phyloP scores from a whole-genome alignment of 2,329 filamentous ascomycete species.

The Chalaropsis thielavioides region DNA sequence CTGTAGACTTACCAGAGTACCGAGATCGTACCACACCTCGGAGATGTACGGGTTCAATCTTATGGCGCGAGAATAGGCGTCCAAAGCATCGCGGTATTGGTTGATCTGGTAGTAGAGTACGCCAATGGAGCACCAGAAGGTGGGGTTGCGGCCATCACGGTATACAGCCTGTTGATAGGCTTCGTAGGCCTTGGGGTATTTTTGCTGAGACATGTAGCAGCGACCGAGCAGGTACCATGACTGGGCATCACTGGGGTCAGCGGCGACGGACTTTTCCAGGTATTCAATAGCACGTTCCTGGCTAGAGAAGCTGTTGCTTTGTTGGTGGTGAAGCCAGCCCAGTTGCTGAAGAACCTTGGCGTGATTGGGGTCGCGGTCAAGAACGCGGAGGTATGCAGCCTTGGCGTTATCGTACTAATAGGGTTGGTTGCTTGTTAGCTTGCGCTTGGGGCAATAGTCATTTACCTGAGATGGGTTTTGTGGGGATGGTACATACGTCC shows the following conservation, averaged over 20 bases:
- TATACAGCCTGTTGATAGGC: constrained; percentile 98
- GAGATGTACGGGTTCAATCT: constrained; percentile 95
- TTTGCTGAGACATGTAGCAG: constrained; percentile 99
- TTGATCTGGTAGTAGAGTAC: constrained; percentile 99
- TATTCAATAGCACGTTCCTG: constrained; percentile 97
- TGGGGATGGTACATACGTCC: constrained; percentile 52
- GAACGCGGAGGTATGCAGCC: constrained; percentile 76
- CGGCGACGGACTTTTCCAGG: constrained; percentile 86
- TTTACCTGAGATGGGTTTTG: not conserved
- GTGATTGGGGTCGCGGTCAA: constrained; percentile 89
- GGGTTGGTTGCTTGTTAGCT: constrained; percentile 22
- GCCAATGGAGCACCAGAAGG: constrained; percentile 98
- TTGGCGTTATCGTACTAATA: constrained; percentile 85
- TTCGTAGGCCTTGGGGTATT: constrained; percentile 96
- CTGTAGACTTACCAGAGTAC: constrained; percentile 62
- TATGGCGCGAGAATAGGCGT: constrained; percentile 94
- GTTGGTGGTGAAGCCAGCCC: constrained; percentile 94
- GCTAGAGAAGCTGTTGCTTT: constrained; percentile 77
- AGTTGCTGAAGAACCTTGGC: constrained; percentile 97
- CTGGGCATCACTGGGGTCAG: constrained; percentile 87
- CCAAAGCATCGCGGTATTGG: constrained; percentile 92
- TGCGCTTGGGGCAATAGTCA: constrained; percentile 21
- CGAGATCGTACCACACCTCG: constrained; percentile 97
- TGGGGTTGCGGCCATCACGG: constrained; percentile 90
- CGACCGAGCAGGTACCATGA: constrained; percentile 97